Base-by-base conservation (phyloP, 176 grass and related monocot species). In the Alloteropsis semialata region DNA sequence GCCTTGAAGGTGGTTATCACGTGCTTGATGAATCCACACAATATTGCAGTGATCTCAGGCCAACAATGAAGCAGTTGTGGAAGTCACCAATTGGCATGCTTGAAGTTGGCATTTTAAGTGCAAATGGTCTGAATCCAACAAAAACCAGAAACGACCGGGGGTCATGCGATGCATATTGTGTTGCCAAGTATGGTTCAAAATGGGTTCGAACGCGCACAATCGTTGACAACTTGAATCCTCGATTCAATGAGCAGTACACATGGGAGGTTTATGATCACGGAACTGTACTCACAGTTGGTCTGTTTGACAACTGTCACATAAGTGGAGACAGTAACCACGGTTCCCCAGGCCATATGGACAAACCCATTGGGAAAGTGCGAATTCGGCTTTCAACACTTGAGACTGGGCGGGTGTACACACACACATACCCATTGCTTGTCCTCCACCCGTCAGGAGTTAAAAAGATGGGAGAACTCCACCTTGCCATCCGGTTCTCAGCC, bases 101-200 rank as follows among this genome's bases (percentile, higher is more conserved):
- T 48, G 95, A 98, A 65, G 88, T 98, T 69, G 95, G 95, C 78
- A 95, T 98, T 59, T 84, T 98, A 30, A 90, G 81, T 53, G 91
- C 91, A 62, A 51, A 72, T 34, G 92, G 92, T 17, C 92, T 98
- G 21, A 86, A 81, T 12, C 92, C 95, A 50, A 91, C 84, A 55
- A 97, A 89, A 82, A 94, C 92, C 2, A 87, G 76, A 72, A 65
- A 89, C 3, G 62, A 80, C 27, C 81, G 78, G n/a, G 90, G 88
- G n/a, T 91, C 88, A 9, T 95, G 92, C n/a, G 90, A 98, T 65
- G 63, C 95, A 58, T 98, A 93, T 60, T 98, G 95, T 81, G 95
- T 98, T 78, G 95, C 95, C 68, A 98, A 95, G 86, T 98, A 98
- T 74, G 88, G 95, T 14, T 91, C 86, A 61, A 98, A 98, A 85